These are phyloP conservation scores for Mycosphaerelloides madeirae DNA, from an alignment of 2,329 filamentous ascomycete species.

Conservation along the genomic window DNA sequence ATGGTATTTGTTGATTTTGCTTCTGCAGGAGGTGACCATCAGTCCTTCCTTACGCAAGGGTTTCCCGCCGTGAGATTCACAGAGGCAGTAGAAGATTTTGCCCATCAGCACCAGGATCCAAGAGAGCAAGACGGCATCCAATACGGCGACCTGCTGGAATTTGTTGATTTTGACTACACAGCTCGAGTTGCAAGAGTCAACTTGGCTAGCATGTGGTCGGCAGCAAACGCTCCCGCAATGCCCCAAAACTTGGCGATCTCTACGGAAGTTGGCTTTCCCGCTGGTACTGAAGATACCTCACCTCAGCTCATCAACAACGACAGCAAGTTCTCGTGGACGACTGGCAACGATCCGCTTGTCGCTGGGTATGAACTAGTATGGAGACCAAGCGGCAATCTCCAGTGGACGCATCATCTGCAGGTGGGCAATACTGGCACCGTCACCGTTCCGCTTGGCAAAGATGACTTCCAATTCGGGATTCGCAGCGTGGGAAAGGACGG, in stretches of 20 bases:
- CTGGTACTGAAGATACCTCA: slow-evolving; percentile 19
- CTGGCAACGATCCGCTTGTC: slow-evolving; percentile 38
- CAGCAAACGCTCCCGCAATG: slow-evolving; percentile 49
- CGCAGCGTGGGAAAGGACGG: slow-evolving; percentile 49
- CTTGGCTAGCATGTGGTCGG: slow-evolving; percentile 50
- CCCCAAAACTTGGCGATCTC: slow-evolving; percentile 47
- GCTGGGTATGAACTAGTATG: slow-evolving; percentile 54
- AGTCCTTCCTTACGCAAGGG: slow-evolving; percentile 52
- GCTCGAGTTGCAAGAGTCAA: slow-evolving; percentile 53
- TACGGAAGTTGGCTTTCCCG: slow-evolving; percentile 24
- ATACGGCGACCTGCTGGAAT: slow-evolving; percentile 54
- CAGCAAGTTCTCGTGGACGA: slow-evolving; percentile 47
- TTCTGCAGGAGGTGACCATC: slow-evolving; percentile 48
- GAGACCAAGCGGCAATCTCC: slow-evolving; percentile 47
- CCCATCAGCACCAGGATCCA: slow-evolving; percentile 55
- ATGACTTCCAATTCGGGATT: slow-evolving; percentile 56
- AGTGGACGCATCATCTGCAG: slow-evolving; percentile 34
- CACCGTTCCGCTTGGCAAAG: slow-evolving; percentile 50
- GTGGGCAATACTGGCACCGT: slow-evolving; percentile 47
- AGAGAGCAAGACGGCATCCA: slow-evolving; percentile 47
- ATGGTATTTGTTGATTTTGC: no score
- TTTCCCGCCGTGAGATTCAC: slow-evolving; percentile 54
- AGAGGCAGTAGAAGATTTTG: slow-evolving; percentile 55
- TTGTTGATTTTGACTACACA: slow-evolving; percentile 54
- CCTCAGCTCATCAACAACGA: slow-evolving; percentile 38